Base-by-base conservation (phyloP, 805 yeast genomes). In the Metschnikowia borealis region DNA sequence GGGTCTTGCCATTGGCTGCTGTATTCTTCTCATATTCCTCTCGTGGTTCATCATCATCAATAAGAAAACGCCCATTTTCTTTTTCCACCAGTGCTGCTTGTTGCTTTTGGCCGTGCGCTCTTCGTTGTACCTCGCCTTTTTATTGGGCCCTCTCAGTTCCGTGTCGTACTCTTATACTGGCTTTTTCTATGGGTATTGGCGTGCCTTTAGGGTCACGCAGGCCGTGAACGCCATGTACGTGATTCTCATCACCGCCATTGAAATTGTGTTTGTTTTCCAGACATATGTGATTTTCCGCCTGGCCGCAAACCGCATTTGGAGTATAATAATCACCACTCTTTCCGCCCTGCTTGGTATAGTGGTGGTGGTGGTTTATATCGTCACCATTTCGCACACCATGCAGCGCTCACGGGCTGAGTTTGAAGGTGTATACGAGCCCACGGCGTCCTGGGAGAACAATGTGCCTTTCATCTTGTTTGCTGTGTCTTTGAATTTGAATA, bases 241-340 rank as follows among this genome's bases (percentile, higher is more conserved):
- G 4, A 53, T 89, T 11, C 67, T 89, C 40, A 76, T 88, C 17
- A 68, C 75, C 0, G 70, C 80, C 8, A 79, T 91, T 48, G 87
- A 89, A 64, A 54, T 70, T 0, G 84, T 94, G 0, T 67, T 92
- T 60, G 74, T 83, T 1, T 82, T 82, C 62, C 98, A 92, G 68
- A 79, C 87, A 7, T 77, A 73, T 54, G 79, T 85, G 32, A 82
- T 94, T 45, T 88, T 88, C 69, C 75, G 79, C 49, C 73, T 79
- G n/a, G 81, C 83, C 17, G 75, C 74, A n/a, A 69, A 77, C 31
- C 72, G 69, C 38, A 65, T 58, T 26, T 52, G 79, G 34, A 79
- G 83, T 1, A 49, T 63, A 36, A 5, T 66, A 0, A 61, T 80
- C 26, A 71, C 81, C 1, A 49, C 64, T 35, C 67, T 83, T 0